Evolutionary conservation across 1,284 basidiomycete species (phyloP).

Genomic region (Tetrapyrgos nigripes): DNA sequence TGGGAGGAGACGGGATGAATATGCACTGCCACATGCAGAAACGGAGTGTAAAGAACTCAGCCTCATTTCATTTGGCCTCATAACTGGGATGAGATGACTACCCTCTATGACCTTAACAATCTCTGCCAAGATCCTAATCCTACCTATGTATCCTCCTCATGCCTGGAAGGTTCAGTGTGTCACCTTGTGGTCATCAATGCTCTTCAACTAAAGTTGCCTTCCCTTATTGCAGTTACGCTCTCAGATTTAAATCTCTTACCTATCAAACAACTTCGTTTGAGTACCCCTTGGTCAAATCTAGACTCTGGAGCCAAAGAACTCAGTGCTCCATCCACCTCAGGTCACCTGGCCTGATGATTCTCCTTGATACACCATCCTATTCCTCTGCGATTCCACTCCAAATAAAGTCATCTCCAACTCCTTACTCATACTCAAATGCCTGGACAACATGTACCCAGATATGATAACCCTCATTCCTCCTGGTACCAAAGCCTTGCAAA

Average conservation of each 20-base stretch:
- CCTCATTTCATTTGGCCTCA: too few species aligned
- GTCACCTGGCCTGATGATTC: conserved; percentile 15
- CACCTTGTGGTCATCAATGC: not conserved
- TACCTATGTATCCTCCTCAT: not conserved
- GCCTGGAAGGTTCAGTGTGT: not conserved
- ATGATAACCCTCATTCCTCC: too few species aligned
- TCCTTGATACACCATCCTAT: conserved; percentile 31
- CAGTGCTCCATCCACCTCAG: not conserved
- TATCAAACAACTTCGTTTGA: conserved; percentile 1
- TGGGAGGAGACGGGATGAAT: too few species aligned
- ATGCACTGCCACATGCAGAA: too few species aligned
- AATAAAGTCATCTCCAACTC: conserved; percentile 33
- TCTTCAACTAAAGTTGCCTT: not conserved
- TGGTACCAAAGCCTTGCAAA: too few species aligned
- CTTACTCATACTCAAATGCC: conserved; percentile 33
- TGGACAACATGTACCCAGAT: too few species aligned
- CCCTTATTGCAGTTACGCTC: not conserved
- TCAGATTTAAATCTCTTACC: not conserved
- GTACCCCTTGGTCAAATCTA: not conserved
- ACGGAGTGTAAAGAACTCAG: too few species aligned
- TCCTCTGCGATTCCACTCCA: conserved; percentile 20
- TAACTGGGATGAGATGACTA: not conserved
- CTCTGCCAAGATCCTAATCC: not conserved
- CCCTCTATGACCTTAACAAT: not conserved
- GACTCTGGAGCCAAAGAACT: not conserved